Evolutionary conservation across 805 yeast species (phyloP), one percentile per base, ranked within the genome.

Genomic region (Candida insectorum): DNA sequence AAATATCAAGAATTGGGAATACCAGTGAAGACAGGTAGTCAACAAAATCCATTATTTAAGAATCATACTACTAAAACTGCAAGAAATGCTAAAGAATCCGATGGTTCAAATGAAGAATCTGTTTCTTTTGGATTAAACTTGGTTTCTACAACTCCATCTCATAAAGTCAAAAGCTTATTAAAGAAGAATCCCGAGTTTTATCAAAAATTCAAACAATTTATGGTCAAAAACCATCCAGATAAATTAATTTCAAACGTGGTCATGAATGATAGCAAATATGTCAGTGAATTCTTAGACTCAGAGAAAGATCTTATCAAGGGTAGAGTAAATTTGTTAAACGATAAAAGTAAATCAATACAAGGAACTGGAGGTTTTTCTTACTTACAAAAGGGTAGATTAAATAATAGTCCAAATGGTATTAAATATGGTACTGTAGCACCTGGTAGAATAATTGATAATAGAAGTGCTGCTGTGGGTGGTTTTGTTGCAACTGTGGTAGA

Each of bases 301-400:
- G 26, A 34, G 3, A 16, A 31, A 10, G 39, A 34, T 5, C 43
- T 64, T 17, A 32, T 34, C 7, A 60, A 48, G 43, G 49, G 46
- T 22, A 51, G 43, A 7, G 34, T 45, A 26, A 26, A 40, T 13
- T 16, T 40, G 14, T 33, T 40, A 15, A 33, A 16, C n/a, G 10
- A 30, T 16, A 34, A 31, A 9, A n/a, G 24, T 14, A 25, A 30
- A 4, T 31, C 56, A 17, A 54, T 76, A 28, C 71, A 80, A 34
- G 94, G 88, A 20, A 75, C 84, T 6, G 95, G 83, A 18, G 95
- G 95, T 5, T 68, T 85, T 39, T 73, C 85, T 2, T 86, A 85
- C 48, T 67, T 65, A 24, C 71, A 82, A 40, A 72, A 69, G 37
- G 95, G 95, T 5, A 73, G 86, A 53, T 60, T 86, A 24, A 52